phyloP scores from a whole-genome alignment of 2,329 filamentous ascomycete species.

The Cercospora berteroae region DNA sequence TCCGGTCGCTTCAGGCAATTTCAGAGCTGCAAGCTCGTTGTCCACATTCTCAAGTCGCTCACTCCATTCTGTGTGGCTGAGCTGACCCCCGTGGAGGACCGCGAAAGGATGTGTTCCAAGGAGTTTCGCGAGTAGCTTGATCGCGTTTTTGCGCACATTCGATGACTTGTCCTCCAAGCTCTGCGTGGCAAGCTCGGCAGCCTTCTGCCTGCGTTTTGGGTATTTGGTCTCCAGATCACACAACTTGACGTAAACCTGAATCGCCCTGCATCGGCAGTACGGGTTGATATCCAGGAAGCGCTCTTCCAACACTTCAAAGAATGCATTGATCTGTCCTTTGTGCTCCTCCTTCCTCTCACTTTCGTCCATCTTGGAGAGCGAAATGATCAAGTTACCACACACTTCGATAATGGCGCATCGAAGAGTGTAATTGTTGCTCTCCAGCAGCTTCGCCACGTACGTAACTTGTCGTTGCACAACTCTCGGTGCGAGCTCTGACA shows the following conservation, averaged over 20 bases:
- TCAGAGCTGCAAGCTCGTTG: slow-evolving; percentile 73
- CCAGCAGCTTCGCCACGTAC: slow-evolving; percentile 86
- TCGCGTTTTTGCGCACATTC: slow-evolving; percentile 90
- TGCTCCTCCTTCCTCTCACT: slow-evolving; percentile 83
- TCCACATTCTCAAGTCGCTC: slow-evolving; percentile 79
- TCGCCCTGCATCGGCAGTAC: slow-evolving; percentile 85
- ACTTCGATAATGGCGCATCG: slow-evolving; percentile 94
- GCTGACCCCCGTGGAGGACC: slow-evolving; percentile 82
- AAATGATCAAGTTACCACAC: slow-evolving; percentile 88
- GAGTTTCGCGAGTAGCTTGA: slow-evolving; percentile 83
- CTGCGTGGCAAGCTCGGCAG: slow-evolving; percentile 79
- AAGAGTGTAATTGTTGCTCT: slow-evolving; percentile 95
- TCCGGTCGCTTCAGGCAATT: slow-evolving; percentile 77
- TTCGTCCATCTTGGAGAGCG: slow-evolving; percentile 80
- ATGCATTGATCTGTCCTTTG: slow-evolving; percentile 92
- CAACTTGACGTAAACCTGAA: slow-evolving; percentile 89
- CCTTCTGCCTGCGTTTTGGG: slow-evolving; percentile 83
- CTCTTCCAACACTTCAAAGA: slow-evolving; percentile 95
- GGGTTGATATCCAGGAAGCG: slow-evolving; percentile 95
- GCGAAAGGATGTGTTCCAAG: slow-evolving; percentile 95
- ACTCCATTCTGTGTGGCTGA: slow-evolving; percentile 83
- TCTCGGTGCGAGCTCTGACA: slow-evolving; percentile 87
- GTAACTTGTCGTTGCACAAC: slow-evolving; percentile 98
- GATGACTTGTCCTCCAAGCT: slow-evolving; percentile 98
- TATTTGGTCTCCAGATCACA: slow-evolving; percentile 97